Conservation (phyloP, 2,329 filamentous ascomycete species). For the Colletotrichum costaricense region DNA sequence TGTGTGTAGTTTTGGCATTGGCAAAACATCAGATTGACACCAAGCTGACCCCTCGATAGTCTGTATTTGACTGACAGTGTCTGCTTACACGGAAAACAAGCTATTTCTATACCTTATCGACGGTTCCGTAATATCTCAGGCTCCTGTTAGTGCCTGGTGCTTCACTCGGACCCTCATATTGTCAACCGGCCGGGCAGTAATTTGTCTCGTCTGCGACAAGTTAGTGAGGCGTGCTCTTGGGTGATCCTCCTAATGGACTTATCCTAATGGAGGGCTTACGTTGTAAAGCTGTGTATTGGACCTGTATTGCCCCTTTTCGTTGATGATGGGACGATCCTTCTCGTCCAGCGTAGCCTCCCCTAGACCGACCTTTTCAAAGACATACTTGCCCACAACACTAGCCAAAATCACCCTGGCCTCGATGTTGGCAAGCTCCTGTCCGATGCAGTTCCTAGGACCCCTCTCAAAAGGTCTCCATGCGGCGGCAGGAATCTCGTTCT, state of each 20-base stretch:
- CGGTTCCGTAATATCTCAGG: not conserved
- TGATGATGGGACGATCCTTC: slow-evolving; percentile 27
- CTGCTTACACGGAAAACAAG: not conserved
- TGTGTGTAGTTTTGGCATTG: too few species aligned
- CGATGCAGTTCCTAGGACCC: slow-evolving; percentile 65
- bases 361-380: slow-evolving; percentile 37
- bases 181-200: slow-evolving; percentile 37
- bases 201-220: slow-evolving; percentile 27
- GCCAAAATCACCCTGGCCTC: slow-evolving; percentile 62
- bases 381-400: slow-evolving; percentile 34
- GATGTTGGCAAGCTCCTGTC: slow-evolving; percentile 66
- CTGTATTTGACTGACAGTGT: not conserved
- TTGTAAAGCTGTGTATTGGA: slow-evolving; percentile 34
- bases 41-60: not conserved
- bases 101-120: not conserved
- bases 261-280: slow-evolving; percentile 10
- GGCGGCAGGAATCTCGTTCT: slow-evolving; percentile 41
- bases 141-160: not conserved
- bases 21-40: too few species aligned
- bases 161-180: slow-evolving; percentile 31
- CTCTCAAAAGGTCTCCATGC: slow-evolving; percentile 66
- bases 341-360: slow-evolving; percentile 33
- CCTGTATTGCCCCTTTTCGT: slow-evolving; percentile 34
- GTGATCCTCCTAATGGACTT: too few species aligned
- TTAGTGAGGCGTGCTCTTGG: not conserved